Base-by-base conservation (phyloP, 2,329 filamentous ascomycete genomes). In the Fusarium nodosum region DNA sequence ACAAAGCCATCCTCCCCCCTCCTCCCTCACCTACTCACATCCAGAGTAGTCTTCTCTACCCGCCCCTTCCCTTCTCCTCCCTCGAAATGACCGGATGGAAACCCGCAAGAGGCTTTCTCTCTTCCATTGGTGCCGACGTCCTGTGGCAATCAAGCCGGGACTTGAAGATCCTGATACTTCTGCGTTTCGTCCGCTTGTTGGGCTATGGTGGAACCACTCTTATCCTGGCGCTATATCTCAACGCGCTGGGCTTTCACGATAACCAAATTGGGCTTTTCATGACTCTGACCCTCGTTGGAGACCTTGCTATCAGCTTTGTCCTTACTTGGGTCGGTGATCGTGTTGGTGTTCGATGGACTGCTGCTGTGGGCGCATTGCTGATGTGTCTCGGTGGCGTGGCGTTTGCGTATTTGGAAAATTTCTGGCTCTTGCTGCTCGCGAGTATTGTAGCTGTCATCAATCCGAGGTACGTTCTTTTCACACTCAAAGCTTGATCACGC, bases 201-300 rank as follows among this genome's bases (percentile, higher is more conserved):
- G 71, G 70, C 13, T 73, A 73, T 48, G 71, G 71, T 28, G 71
- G 70, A 0, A 73, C 71, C 0, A 73, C 70, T 0, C 68, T 73
- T 4, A 62, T 73, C 18, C 60, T 73, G 3, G 71, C 70, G 6
- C 24, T 73, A 20, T 73, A 73, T 9, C 71, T 73, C 50, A 72
- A 69, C 12, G 55, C 70, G 2, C 3, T 73, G 9, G 70, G 70
- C 1, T 73, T 73, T 2, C 26, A 54, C 0, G 71, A 73, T n/a
- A 41, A 60, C 1, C 61, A 73, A 7, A 71, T 73, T 1, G 71
- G 71, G 0, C 48, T 72, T 1, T 73, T 73, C 22, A 73, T 73
- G 71, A 73, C 71, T 8, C 18, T 73, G 26, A 73, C 70, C 0
- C 65, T 73, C 0, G 59, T 73, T 20, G 71, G 71, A 2, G 70